A percentile compares a stretch with the other conserved stretches of the same genome.
Conservation (phyloP, 2,329 filamentous ascomycete species). For the Xylariaceae sp. region DNA sequence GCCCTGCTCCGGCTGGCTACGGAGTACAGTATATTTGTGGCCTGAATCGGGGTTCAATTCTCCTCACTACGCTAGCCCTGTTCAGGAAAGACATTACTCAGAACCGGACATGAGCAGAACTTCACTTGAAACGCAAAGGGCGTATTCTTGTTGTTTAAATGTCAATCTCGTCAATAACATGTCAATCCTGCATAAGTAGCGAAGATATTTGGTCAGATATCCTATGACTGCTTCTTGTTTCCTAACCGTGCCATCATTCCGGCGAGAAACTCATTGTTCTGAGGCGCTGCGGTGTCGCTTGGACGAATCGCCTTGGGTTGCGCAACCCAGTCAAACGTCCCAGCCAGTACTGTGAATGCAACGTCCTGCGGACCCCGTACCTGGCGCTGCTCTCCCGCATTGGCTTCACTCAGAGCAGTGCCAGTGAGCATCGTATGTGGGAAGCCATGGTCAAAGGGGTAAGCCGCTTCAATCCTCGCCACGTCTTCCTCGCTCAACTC, state of each 20-base stretch:
- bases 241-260: too few relatives aligned
- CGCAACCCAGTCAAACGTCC: not conserved
- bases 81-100: not conserved
- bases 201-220: too few relatives aligned
- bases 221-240: too few relatives aligned
- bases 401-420: not conserved
- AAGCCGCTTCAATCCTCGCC: constrained; percentile 47
- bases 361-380: not conserved
- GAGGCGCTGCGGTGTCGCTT: not conserved
- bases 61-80: too few relatives aligned
- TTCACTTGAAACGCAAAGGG: not conserved
- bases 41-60: too few relatives aligned
- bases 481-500: constrained; percentile 48
- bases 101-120: too few relatives aligned
- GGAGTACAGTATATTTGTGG: too few relatives aligned
- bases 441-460: constrained; percentile 53
- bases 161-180: not conserved
- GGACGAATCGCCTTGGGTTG: not conserved
- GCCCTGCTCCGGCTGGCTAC: too few relatives aligned
- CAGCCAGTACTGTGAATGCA: not conserved
- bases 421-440: constrained; percentile 27
- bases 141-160: not conserved
- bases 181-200: too few relatives aligned
- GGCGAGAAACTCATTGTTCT: too few relatives aligned
- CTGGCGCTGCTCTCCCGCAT: not conserved